phyloP scores from a whole-genome alignment of 495 filamentous ascomycete species.

The Endocarpon pusillum region DNA sequence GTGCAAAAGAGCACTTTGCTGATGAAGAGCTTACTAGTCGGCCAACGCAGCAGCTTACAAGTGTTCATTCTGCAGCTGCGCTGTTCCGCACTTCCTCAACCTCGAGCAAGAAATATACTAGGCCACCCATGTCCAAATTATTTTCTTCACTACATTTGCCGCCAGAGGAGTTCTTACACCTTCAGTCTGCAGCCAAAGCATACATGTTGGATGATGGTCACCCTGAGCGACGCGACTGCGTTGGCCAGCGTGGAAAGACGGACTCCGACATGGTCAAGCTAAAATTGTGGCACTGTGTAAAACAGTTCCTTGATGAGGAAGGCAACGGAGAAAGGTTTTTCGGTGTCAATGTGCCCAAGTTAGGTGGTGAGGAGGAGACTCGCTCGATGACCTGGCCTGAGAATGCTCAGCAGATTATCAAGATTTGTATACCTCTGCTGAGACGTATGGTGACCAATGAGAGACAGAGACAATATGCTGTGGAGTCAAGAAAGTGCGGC shows the following conservation, averaged over 20 bases:
- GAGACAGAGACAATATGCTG: conserved; percentile 41
- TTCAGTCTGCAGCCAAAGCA: conserved; percentile 40
- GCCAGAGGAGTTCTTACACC: conserved; percentile 39
- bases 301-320: conserved; percentile 37
- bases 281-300: conserved; percentile 40
- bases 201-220: conserved; percentile 43
- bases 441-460: conserved; percentile 50
- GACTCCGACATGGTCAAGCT: conserved; percentile 45
- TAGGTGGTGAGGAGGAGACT: conserved; percentile 24
- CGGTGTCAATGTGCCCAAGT: conserved; percentile 28
- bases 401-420: conserved; percentile 36
- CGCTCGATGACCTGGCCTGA: conserved; percentile 43
- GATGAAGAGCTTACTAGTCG: conserved; percentile 1
- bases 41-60: conserved; percentile 27
- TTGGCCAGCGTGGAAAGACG: conserved; percentile 40
- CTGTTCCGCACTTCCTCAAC: conserved; percentile 36
- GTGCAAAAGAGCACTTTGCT: background rate
- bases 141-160: conserved; percentile 38
- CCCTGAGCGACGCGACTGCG: conserved; percentile 40
- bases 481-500: conserved; percentile 37
- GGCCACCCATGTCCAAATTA: conserved; percentile 45
- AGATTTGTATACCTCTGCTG: conserved; percentile 38
- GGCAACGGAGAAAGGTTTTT: conserved; percentile 41
- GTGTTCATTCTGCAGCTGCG: conserved; percentile 39
- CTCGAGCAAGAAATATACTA: conserved; percentile 38